Percentiles rank a stretch among this genome's conserved stretches.
Conservation (phyloP, 352 stramenopile species). For the Phytophthora rubi region DNA sequence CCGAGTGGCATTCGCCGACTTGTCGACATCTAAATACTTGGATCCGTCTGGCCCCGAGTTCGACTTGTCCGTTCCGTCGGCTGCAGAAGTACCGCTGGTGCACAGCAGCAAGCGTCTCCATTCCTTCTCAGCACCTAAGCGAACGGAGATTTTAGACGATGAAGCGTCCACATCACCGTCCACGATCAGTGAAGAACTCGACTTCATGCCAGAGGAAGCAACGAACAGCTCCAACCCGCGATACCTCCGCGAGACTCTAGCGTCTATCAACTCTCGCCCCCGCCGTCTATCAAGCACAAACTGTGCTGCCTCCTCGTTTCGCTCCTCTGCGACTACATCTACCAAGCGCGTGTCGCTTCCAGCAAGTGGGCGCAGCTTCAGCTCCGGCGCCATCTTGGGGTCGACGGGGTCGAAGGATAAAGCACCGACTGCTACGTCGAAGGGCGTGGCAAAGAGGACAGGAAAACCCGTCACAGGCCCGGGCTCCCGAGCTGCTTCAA, state of each 20-base stretch:
- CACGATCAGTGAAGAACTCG: slow-evolving; percentile 46
- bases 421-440: slow-evolving; percentile 21
- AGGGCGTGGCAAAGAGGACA: slow-evolving; percentile 21
- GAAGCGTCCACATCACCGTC: slow-evolving; percentile 44
- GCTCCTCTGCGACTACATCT: slow-evolving; percentile 29
- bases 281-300: slow-evolving; percentile 26
- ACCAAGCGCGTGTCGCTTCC: slow-evolving; percentile 36
- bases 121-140: slow-evolving; percentile 55
- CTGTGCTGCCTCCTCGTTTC: slow-evolving; percentile 8
- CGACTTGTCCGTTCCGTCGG: slow-evolving; percentile 11
- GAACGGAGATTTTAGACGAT: slow-evolving; percentile 34
- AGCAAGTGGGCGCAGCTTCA: slow-evolving; percentile 24
- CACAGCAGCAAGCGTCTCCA: slow-evolving; percentile 43
- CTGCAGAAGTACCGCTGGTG: slow-evolving; percentile 12
- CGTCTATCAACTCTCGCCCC: slow-evolving; percentile 59
- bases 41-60: slow-evolving; percentile 22
- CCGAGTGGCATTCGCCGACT: slow-evolving; percentile 34
- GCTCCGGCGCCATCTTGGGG: slow-evolving; percentile 25
- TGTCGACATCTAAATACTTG: slow-evolving; percentile 17
- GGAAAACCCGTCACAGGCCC: slow-evolving; percentile 14
- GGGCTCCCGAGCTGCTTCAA: slow-evolving; percentile 20
- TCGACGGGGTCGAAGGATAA: slow-evolving; percentile 25
- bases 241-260: slow-evolving; percentile 60
- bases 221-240: slow-evolving; percentile 39
- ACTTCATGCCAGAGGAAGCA: slow-evolving; percentile 39